These are phyloP conservation scores for Diaporthe velutina DNA, from an alignment of 2,329 filamentous ascomycete genomes.

Conservation along the genomic window DNA sequence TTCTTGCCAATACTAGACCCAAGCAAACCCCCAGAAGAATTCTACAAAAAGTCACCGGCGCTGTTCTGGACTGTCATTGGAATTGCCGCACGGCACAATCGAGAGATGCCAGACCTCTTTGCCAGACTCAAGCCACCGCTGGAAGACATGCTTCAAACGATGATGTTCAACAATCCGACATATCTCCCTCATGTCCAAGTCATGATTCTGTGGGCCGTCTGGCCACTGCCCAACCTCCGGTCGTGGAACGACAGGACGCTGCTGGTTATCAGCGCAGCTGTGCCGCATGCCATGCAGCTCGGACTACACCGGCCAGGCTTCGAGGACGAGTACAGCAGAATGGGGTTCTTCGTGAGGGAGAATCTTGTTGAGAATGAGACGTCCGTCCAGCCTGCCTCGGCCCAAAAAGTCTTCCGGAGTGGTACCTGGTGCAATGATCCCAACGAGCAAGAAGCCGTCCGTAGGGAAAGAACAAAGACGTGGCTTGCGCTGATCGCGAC, in stretches of 20 bases:
- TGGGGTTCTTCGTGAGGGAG: background rate
- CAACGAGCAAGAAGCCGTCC: background rate
- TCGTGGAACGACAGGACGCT: background rate
- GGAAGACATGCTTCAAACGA: background rate
- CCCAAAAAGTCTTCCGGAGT: background rate
- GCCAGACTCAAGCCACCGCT: background rate
- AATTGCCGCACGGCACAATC: background rate
- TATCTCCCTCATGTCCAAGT: background rate
- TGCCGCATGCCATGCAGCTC: background rate
- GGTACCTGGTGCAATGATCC: background rate
- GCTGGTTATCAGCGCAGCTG: background rate
- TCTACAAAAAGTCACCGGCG: background rate
- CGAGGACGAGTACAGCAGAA: background rate
- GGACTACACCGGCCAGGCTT: background rate
- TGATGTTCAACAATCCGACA: background rate
- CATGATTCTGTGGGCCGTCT: background rate
- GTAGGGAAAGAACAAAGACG: background rate
- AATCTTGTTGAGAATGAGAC: background rate
- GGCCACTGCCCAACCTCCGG: background rate
- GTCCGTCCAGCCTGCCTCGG: background rate
- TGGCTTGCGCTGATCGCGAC: background rate
- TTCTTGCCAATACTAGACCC: background rate
- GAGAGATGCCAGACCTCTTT: background rate
- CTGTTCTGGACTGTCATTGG: background rate
- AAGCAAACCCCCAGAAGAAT: background rate